Evolutionary conservation across 345 rosid species (phyloP).

Genomic region (Pistacia vera): DNA sequence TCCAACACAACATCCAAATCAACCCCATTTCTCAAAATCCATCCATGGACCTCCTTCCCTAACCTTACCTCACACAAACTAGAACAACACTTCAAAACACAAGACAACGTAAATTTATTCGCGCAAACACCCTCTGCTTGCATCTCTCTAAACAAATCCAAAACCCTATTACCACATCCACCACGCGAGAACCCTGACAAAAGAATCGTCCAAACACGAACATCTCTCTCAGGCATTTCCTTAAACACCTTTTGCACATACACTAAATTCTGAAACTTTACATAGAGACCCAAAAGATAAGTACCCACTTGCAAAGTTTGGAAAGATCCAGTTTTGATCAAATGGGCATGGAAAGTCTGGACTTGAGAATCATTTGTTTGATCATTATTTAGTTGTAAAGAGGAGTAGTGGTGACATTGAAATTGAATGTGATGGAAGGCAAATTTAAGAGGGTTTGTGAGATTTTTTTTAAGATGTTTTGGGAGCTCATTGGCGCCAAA

Average conservation of each 20-base stretch:
- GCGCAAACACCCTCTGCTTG: slow-evolving; percentile 37
- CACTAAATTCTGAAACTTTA: slow-evolving; percentile 8
- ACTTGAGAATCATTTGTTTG: not conserved
- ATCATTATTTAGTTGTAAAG: not conserved
- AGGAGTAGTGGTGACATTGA: not conserved
- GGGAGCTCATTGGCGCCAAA: not conserved
- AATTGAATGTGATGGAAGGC: not conserved
- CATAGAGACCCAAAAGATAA: slow-evolving; percentile 13
- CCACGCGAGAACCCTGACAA: slow-evolving; percentile 38
- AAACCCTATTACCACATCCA: slow-evolving; percentile 26
- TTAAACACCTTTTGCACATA: slow-evolving; percentile 37
- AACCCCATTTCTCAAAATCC: slow-evolving; percentile 43
- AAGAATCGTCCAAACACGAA: slow-evolving; percentile 49
- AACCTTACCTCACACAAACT: slow-evolving; percentile 30
- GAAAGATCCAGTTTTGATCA: slow-evolving; percentile 34
- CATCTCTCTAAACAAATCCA: slow-evolving; percentile 41
- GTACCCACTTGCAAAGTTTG: slow-evolving; percentile 16
- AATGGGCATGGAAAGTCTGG: slow-evolving; percentile 28
- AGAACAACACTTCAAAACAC: slow-evolving; percentile 51
- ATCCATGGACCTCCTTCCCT: slow-evolving; percentile 56
- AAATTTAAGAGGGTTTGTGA: not conserved
- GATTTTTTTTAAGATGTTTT: not conserved
- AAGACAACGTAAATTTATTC: slow-evolving; percentile 52
- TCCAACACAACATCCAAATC: slow-evolving; percentile 40
- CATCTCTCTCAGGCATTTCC: slow-evolving; percentile 32